phyloP scores from a whole-genome alignment of 2,329 filamentous ascomycete genomes.

The Nannizzia gypsea region DNA sequence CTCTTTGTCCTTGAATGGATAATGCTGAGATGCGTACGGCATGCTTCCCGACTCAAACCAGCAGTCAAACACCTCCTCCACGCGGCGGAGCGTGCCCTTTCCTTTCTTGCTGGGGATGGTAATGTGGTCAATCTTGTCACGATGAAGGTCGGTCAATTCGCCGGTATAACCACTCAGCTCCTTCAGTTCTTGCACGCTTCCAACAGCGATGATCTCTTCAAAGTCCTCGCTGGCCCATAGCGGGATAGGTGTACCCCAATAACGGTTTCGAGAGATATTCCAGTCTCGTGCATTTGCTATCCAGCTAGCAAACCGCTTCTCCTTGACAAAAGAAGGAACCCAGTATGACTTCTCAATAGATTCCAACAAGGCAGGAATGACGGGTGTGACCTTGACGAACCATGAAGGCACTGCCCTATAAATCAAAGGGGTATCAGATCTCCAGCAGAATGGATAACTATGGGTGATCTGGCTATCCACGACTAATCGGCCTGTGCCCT shows the following conservation, averaged over 20 bases:
- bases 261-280: slow-evolving; percentile 88
- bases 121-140: slow-evolving; percentile 86
- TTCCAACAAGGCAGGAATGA: slow-evolving; percentile 77
- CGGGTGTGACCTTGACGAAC: slow-evolving; percentile 80
- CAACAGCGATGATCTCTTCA: slow-evolving; percentile 75
- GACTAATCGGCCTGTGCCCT: slow-evolving; percentile 61
- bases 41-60: slow-evolving; percentile 96
- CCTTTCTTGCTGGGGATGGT: slow-evolving; percentile 85
- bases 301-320: slow-evolving; percentile 84
- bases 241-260: slow-evolving; percentile 89
- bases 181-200: slow-evolving; percentile 73
- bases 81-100: slow-evolving; percentile 66
- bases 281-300: slow-evolving; percentile 84
- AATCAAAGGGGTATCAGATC: slow-evolving; percentile 90
- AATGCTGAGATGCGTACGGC: slow-evolving; percentile 85
- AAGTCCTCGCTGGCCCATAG: slow-evolving; percentile 85
- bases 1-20: slow-evolving; percentile 80
- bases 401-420: slow-evolving; percentile 86
- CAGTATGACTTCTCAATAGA: slow-evolving; percentile 84
- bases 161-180: slow-evolving; percentile 76
- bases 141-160: slow-evolving; percentile 74
- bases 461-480: slow-evolving; percentile 81
- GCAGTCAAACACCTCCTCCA: slow-evolving; percentile 88
- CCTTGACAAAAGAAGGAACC: slow-evolving; percentile 84
- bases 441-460: slow-evolving; percentile 86